phyloP scores from a whole-genome alignment of 2,329 filamentous ascomycete genomes.

The Monilinia polystroma region DNA sequence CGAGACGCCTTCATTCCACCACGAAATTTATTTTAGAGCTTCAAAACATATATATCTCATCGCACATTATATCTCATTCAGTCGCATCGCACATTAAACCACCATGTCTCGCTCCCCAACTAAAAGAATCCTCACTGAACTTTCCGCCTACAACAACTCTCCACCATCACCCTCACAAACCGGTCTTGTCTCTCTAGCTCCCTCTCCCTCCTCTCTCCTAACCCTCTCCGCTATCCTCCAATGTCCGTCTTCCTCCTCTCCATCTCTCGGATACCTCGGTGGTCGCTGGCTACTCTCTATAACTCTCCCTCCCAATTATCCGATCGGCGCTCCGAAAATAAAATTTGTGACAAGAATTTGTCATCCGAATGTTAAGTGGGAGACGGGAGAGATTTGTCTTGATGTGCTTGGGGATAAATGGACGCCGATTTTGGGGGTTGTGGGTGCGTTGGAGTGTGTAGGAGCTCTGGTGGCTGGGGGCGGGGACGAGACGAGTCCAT shows the following conservation, averaged over 20 bases:
- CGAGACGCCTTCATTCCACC: not conserved
- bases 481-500: constrained; percentile 65
- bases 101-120: constrained; percentile 44
- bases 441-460: constrained; percentile 70
- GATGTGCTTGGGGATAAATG: constrained; percentile 78
- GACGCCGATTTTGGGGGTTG: constrained; percentile 82
- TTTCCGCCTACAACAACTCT: constrained; percentile 43
- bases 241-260: constrained; percentile 54
- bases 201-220: constrained; percentile 53
- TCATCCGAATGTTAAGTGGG: constrained; percentile 75
- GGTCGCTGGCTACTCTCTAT: constrained; percentile 85
- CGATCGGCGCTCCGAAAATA: constrained; percentile 72
- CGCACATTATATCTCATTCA: not conserved
- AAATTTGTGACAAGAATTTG: constrained; percentile 80
- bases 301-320: constrained; percentile 73
- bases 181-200: constrained; percentile 61
- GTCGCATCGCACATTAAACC: not conserved
- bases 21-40: not conserved
- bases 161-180: constrained; percentile 51
- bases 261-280: constrained; percentile 48
- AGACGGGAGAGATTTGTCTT: constrained; percentile 88
- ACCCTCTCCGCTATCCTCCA: constrained; percentile 54
- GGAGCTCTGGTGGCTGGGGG: constrained; percentile 67
- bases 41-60: not conserved
- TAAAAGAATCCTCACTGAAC: constrained; percentile 58